phyloP scores from a whole-genome alignment of 225 moss, liverwort and hornwort species.

The Polytrichum formosum region DNA sequence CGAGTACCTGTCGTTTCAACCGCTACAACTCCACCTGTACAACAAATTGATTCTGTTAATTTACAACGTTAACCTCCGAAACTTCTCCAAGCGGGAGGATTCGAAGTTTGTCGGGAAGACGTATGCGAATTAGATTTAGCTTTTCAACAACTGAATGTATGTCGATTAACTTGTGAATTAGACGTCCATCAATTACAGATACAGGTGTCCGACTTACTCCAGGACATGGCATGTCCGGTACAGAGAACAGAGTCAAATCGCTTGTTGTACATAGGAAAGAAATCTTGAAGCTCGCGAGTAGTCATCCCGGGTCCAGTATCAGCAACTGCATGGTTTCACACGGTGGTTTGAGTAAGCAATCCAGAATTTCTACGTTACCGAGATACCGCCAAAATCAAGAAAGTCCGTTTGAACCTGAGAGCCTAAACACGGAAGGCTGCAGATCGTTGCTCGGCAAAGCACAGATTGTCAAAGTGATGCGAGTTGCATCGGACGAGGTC shows the following conservation, averaged over 20 bases:
- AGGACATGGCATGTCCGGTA: slow-evolving; percentile 26
- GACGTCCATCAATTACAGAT: neutral
- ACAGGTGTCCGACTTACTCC: slow-evolving; percentile 29
- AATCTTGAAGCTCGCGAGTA: slow-evolving; percentile 26
- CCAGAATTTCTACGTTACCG: neutral
- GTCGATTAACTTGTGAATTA: neutral
- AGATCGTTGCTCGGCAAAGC: slow-evolving; percentile 15
- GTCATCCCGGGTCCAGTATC: slow-evolving; percentile 41
- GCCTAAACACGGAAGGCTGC: slow-evolving; percentile 27
- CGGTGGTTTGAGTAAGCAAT: too few species aligned
- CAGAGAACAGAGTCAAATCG: slow-evolving; percentile 19
- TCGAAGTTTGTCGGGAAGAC: too few species aligned
- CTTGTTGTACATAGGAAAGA: slow-evolving; percentile 42
- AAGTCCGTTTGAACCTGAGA: slow-evolving; percentile 32
- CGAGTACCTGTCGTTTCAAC: slow-evolving; percentile 10
- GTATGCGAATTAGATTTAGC: neutral
- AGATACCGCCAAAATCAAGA: neutral
- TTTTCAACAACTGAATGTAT: neutral
- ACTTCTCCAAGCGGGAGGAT: too few species aligned
- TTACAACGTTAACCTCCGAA: too few species aligned
- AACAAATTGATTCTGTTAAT: neutral
- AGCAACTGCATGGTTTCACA: slow-evolving; percentile 25
- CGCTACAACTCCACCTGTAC: slow-evolving; percentile 9
- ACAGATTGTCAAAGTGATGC: slow-evolving; percentile 34
- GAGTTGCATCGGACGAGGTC: slow-evolving; percentile 26